Conservation (phyloP, 2,329 filamentous ascomycete species). For the Claviceps maximensis region DNA sequence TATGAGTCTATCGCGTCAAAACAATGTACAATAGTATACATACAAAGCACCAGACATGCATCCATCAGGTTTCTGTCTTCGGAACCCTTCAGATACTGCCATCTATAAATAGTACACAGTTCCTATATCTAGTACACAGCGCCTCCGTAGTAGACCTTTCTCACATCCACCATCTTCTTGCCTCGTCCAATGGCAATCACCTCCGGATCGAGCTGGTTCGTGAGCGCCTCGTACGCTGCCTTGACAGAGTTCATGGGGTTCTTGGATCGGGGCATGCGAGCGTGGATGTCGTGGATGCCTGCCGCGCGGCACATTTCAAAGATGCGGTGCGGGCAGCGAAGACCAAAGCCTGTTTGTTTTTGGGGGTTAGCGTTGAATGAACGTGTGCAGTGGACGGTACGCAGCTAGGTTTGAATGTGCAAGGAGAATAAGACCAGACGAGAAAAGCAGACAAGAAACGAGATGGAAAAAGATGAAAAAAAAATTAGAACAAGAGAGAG, state of each 20-base stretch:
- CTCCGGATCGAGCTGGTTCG: slow-evolving; percentile 75
- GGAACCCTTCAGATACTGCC: no score
- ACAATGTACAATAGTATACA: neutral
- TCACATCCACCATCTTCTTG: slow-evolving; percentile 89
- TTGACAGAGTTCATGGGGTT: slow-evolving; percentile 99
- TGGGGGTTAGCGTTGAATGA: neutral
- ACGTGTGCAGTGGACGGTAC: neutral
- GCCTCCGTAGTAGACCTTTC: slow-evolving; percentile 94
- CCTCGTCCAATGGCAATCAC: slow-evolving; percentile 79
- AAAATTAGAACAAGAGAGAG: neutral
- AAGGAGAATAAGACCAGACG: neutral
- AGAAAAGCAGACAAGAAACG: neutral
- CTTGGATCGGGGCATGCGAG: slow-evolving; percentile 67
- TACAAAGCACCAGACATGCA: neutral
- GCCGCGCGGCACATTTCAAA: slow-evolving; percentile 86
- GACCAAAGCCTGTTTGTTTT: slow-evolving; percentile 63
- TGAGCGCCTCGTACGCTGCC: slow-evolving; percentile 71
- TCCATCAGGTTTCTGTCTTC: neutral
- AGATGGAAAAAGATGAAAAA: neutral
- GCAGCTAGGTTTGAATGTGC: neutral
- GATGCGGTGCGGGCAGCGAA: slow-evolving; percentile 80
- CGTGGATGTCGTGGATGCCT: slow-evolving; percentile 78
- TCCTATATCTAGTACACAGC: slow-evolving; percentile 45
- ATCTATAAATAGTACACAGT: no score
- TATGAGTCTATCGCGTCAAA: no score